Percentiles rank a stretch among this genome's conserved stretches.
These are phyloP conservation scores for Pichia phayaonensis DNA, from an alignment of 805 yeast genomes.

Conservation along the genomic window DNA sequence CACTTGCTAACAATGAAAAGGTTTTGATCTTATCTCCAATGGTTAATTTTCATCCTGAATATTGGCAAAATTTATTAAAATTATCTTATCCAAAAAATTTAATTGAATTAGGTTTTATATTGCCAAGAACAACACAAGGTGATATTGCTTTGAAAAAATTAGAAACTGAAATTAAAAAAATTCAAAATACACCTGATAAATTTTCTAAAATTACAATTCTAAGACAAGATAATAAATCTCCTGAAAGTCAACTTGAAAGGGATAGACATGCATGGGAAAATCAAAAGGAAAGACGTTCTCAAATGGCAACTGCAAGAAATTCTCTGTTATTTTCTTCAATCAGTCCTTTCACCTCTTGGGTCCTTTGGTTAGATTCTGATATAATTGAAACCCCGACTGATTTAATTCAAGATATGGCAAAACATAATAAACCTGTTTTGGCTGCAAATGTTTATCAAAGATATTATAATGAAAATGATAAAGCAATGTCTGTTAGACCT, in stretches of 20 bases:
- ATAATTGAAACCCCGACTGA: constrained; percentile 81
- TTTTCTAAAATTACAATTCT: constrained; percentile 81
- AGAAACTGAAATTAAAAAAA: constrained; percentile 65
- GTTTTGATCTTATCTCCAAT: constrained; percentile 86
- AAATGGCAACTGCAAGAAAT: constrained; percentile 93
- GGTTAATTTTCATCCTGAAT: constrained; percentile 74
- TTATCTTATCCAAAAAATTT: constrained; percentile 78
- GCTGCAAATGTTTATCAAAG: constrained; percentile 94
- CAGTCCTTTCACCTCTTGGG: constrained; percentile 89
- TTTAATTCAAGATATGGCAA: constrained; percentile 78
- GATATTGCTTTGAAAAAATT: constrained; percentile 66
- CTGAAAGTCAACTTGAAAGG: constrained; percentile 68
- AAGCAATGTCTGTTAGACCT: constrained; percentile 59
- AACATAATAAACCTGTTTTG: constrained; percentile 78
- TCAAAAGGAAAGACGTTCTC: constrained; percentile 81
- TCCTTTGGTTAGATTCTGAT: constrained; percentile 94
- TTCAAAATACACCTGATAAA: constrained; percentile 56
- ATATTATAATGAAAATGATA: constrained; percentile 50
- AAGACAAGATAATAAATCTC: constrained; percentile 82
- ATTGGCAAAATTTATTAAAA: constrained; percentile 77
- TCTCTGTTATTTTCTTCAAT: constrained; percentile 82
- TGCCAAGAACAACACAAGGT: constrained; percentile 79
- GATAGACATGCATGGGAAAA: constrained; percentile 83
- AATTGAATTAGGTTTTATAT: constrained; percentile 83
- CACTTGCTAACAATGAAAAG: constrained; percentile 70